Evolutionary conservation across 139 green algal genomes (phyloP).

Genomic region (Spirogloea muscicola): DNA sequence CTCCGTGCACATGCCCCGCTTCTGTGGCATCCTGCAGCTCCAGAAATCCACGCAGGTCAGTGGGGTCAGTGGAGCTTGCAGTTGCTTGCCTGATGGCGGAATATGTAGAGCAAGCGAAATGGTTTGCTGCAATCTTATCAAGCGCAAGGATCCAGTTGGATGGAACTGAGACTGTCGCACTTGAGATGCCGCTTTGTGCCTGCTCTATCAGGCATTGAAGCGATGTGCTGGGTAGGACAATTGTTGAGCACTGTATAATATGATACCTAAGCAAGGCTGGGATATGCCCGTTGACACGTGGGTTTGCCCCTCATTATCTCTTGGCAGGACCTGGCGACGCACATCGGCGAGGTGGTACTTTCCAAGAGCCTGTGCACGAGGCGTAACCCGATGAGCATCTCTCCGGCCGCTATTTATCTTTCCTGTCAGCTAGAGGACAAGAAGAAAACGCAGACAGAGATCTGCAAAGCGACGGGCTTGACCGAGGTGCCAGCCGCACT

Average conservation of each 20-base stretch:
- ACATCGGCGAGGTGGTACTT: slow-evolving; percentile 34
- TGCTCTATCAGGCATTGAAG: no score
- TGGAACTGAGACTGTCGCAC: no score
- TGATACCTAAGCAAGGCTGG: no score
- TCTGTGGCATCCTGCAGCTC: slow-evolving; percentile 21
- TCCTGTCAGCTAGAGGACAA: slow-evolving; percentile 35
- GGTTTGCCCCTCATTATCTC: not conserved
- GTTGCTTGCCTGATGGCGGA: no score
- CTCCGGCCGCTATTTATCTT: slow-evolving; percentile 26
- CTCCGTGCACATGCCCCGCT: slow-evolving; percentile 20
- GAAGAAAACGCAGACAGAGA: slow-evolving; percentile 24
- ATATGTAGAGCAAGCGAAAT: no score
- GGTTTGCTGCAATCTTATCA: no score
- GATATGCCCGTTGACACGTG: no score
- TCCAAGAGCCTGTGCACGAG: slow-evolving; percentile 30
- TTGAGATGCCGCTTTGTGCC: no score
- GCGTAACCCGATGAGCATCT: slow-evolving; percentile 39
- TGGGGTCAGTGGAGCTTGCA: no score
- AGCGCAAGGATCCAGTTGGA: no score
- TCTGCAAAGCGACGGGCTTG: slow-evolving; percentile 34
- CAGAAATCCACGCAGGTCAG: slow-evolving; percentile 13
- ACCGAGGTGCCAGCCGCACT: slow-evolving; percentile 18
- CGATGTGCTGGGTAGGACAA: no score
- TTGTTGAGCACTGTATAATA: no score
- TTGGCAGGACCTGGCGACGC: slow-evolving; percentile 27